Percentiles rank a stretch among this genome's conserved stretches.
Evolutionary conservation across 257 asterid genomes (phyloP).

Genomic region (Solanum chilense): DNA sequence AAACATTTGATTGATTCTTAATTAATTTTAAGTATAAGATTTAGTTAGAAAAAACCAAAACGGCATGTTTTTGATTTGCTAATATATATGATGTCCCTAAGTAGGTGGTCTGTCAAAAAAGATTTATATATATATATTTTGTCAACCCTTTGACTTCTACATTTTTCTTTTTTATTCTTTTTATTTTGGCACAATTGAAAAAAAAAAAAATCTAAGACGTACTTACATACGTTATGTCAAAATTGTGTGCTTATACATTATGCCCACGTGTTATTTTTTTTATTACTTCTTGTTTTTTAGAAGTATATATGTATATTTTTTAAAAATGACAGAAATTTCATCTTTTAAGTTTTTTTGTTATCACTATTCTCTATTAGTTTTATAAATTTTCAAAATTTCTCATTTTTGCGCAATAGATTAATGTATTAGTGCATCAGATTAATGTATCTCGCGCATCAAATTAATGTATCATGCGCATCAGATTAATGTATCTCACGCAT

Average conservation of each 20-base stretch:
- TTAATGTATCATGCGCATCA: too few species aligned
- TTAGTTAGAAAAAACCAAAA: slow-evolving; percentile 5
- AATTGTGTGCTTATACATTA: neutral
- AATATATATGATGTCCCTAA: neutral
- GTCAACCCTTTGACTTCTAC: neutral
- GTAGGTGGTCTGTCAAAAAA: slow-evolving; percentile 3
- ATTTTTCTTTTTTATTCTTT: neutral
- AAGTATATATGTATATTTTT: neutral
- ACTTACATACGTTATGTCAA: neutral
- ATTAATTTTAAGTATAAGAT: neutral
- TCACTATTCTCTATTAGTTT: too few species aligned
- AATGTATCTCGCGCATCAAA: too few species aligned
- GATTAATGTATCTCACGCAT: too few species aligned
- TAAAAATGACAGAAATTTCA: too few species aligned
- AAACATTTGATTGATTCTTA: neutral
- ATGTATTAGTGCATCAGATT: too few species aligned
- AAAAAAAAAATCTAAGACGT: neutral
- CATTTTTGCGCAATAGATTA: too few species aligned
- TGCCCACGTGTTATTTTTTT: neutral
- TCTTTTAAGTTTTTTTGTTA: too few species aligned
- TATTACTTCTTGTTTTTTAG: neutral
- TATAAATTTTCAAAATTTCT: too few species aligned
- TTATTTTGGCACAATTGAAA: neutral
- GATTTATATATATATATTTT: accelerated
- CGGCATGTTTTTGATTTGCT: neutral